Percentiles rank a stretch among this genome's conserved stretches.
phyloP scores from a whole-genome alignment of 2,329 filamentous ascomycete species.

The Dactylellina haptotyla region DNA sequence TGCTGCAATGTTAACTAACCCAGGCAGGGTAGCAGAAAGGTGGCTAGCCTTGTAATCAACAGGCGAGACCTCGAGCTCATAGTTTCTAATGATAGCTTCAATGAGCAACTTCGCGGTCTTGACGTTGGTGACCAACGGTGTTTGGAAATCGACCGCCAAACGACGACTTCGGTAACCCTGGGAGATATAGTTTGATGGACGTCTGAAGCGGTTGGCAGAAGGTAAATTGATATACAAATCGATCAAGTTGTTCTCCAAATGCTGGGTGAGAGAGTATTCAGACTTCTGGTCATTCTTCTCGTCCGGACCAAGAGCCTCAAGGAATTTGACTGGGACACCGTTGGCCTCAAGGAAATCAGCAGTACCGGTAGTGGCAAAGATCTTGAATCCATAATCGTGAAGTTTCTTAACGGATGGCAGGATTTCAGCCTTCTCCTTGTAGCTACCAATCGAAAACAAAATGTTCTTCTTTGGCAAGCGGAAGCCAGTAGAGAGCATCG shows the following conservation, averaged over 20 bases:
- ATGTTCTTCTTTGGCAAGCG: conserved; percentile 96
- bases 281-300: conserved; percentile 86
- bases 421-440: conserved; percentile 98
- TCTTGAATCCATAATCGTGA: conserved; percentile 89
- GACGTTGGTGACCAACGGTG: conserved; percentile 95
- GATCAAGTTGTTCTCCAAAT: conserved; percentile 96
- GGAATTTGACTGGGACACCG: conserved; percentile 88
- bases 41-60: conserved; percentile 94
- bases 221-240: conserved; percentile 99
- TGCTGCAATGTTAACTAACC: conserved; percentile 80
- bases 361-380: conserved; percentile 95
- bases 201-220: conserved; percentile 96
- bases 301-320: conserved; percentile 79
- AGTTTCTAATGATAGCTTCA: conserved; percentile 90
- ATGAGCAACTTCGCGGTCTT: conserved; percentile 99
- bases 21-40: conserved; percentile 76
- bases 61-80: conserved; percentile 81
- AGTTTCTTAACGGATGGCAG: conserved; percentile 89
- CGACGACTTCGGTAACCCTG: conserved; percentile 95
- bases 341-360: conserved; percentile 96
- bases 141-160: conserved; percentile 98
- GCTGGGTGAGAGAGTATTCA: conserved; percentile 96
- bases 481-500: conserved; percentile 93
- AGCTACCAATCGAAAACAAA: conserved; percentile 92
- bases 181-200: conserved; percentile 97